Base-by-base conservation (phyloP, 345 rosid species). In the Camelina sativa region DNA sequence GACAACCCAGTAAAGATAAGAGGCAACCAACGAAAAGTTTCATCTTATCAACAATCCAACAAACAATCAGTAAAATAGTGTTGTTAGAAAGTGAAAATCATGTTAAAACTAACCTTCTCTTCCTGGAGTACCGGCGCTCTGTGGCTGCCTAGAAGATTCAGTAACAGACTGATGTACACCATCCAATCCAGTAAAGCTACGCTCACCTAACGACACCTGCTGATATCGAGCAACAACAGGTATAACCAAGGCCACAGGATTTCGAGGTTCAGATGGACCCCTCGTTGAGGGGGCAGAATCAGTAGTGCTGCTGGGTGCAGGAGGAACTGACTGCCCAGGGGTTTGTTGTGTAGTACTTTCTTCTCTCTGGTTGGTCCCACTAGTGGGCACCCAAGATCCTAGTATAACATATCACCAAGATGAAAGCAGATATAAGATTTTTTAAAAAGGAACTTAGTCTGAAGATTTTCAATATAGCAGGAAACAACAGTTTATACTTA, bases 311-410 rank as follows among this genome's bases (percentile, higher is more conserved):
- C 77, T 80, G 35, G 84, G 61, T 62, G 73, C 62, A 54, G 66
- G 47, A n/a, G 80, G 72, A 46, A 55, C 62, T 28, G 78, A 51
- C 81, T 79, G 84, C 52, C 76, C 83, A 32, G 81, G 65, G 43
- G 80, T 37, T 62, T 76, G 83, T 48, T 69, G 78, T 76, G 73
- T 40, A 44, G 62, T 78, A 71, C 66, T 58, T 30, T 35, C 84
- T 63, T 85, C 87, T 56, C 80, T 80, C 37, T 62, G 83, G 62
- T 78, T 85, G 67, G 51, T 46, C 67, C 53, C 74, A 65, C 80
- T 32, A 20, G 83, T 25, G 32, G 80, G 73, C 41, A 79, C 62
- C 67, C 85, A 76, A 35, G 89, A 79, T 70, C 90, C 90, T 86
- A 48, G 67, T 30, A 35, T 34, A 69, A 28, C 54, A 62, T 55